phyloP scores from a whole-genome alignment of 306 rosid species.

The Betula pendula region DNA sequence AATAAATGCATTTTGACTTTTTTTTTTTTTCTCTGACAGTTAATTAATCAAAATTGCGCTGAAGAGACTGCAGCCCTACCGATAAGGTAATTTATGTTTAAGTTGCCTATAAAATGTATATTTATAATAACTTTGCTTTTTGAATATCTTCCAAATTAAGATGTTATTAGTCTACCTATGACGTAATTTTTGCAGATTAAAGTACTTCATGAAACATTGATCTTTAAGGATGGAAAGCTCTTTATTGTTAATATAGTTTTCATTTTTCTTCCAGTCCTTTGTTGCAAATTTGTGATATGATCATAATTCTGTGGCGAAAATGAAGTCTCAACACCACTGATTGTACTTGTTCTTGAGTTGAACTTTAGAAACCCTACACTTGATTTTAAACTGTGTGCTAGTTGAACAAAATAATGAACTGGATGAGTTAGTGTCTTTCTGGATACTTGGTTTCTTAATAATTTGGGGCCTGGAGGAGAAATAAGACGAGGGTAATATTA shows the following conservation, averaged over 20 bases:
- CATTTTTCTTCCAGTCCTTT: neutral
- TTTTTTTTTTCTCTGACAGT: conserved; percentile 59
- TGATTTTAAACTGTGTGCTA: neutral
- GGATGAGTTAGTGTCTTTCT: neutral
- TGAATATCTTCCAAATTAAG: neutral
- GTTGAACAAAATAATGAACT: neutral
- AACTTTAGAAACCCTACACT: neutral
- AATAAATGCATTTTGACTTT: conserved; percentile 11
- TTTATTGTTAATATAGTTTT: neutral
- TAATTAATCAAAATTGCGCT: conserved; percentile 35
- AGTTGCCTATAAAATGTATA: neutral
- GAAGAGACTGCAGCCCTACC: conserved; percentile 37
- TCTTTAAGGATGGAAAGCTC: neutral
- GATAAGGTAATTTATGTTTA: conserved; percentile 47
- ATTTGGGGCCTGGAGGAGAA: neutral
- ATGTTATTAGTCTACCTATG: neutral
- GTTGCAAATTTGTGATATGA: neutral
- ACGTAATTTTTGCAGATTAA: neutral
- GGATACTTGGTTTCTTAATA: neutral
- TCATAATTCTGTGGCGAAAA: neutral
- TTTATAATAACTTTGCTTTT: conserved; percentile 5
- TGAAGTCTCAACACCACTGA: neutral
- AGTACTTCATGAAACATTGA: neutral
- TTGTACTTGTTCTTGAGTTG: neutral
- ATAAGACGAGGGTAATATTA: neutral